These are phyloP conservation scores for Cutaneotrichosporon dermatis DNA, from an alignment of 1,284 basidiomycete genomes.

Conservation along the genomic window DNA sequence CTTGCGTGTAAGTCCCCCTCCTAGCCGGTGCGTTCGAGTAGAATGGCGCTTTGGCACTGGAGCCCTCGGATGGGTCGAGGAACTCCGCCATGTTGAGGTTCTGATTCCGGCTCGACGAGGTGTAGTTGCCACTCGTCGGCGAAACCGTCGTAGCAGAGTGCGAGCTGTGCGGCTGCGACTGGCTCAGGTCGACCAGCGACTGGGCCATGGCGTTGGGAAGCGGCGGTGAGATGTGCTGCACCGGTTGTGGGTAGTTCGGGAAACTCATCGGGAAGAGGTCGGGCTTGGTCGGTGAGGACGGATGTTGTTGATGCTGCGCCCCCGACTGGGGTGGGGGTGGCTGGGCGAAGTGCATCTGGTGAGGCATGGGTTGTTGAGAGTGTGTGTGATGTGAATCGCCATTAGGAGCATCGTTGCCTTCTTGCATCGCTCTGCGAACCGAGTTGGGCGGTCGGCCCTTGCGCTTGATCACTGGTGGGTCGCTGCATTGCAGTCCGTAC, in stretches of 20 bases:
- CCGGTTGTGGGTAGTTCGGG: background rate
- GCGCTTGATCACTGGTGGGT: constrained; percentile 26
- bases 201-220: background rate
- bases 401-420: no score
- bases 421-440: constrained; percentile 9
- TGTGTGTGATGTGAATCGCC: background rate
- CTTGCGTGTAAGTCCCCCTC: background rate
- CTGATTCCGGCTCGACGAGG: constrained; percentile 1
- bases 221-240: background rate
- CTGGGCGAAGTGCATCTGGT: background rate
- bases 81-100: constrained; percentile 29
- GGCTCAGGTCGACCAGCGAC: constrained; percentile 6
- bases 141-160: background rate
- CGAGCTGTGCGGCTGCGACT: background rate
- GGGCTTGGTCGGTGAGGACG: background rate
- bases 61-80: constrained; percentile 24
- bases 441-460: constrained; percentile 25
- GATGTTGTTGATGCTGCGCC: background rate
- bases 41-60: constrained; percentile 20
- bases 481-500: constrained; percentile 22
- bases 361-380: background rate
- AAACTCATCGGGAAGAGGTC: background rate
- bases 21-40: constrained; percentile 20
- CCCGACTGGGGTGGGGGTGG: background rate
- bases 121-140: background rate